Evolutionary conservation across 129 eudicot species (phyloP), one percentile per base, ranked within the genome.

Genomic region (Smallanthus sonchifolius): DNA sequence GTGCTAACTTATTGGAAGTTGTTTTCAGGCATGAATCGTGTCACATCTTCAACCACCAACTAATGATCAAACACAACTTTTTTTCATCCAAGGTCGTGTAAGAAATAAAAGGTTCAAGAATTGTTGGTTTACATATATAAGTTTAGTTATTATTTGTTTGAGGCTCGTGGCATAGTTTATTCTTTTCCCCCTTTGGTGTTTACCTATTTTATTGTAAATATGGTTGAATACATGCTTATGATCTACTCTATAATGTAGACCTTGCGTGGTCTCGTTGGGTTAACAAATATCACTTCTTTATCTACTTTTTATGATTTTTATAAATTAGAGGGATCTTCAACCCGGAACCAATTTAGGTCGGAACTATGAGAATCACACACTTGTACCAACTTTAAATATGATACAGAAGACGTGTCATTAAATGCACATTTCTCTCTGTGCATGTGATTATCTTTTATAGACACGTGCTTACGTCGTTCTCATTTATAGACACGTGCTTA

Each of bases 11-110:
- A 5, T 54, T 7, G 16, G 49, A 64, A 65, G 39, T 61, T 35
- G 49, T 69, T 65, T n/a, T 40, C 78, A 79, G 83, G 78, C 68
- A 52, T 79, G 78, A 79, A 67, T 54, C 44, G 55, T 71, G 3
- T 78, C 77, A 17, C 39, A 51, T 52, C 39, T 55, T 72, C 66
- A 71, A 62, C 66, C 67, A 47, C 36, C 39, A 71, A 6, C 56
- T 61, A 70, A 61, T 17, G 9, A 61, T 49, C 66, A 51, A 37
- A 40, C 54, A 42, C 62, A 79, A 35, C 61, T 48, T 65, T 65
- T 65, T 72, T 39, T 38, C 77, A 70, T 78, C 77, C 67, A 65
- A 79, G 51, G 40, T 64, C 24, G 17, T 52, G 7, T 43, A 40
- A 19, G 36, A 65, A 71, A 72, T 71, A 32, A 63, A 65, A 45